These are phyloP conservation scores for Neonectria coccinea DNA, from an alignment of 2,329 filamentous ascomycete species.

Conservation along the genomic window DNA sequence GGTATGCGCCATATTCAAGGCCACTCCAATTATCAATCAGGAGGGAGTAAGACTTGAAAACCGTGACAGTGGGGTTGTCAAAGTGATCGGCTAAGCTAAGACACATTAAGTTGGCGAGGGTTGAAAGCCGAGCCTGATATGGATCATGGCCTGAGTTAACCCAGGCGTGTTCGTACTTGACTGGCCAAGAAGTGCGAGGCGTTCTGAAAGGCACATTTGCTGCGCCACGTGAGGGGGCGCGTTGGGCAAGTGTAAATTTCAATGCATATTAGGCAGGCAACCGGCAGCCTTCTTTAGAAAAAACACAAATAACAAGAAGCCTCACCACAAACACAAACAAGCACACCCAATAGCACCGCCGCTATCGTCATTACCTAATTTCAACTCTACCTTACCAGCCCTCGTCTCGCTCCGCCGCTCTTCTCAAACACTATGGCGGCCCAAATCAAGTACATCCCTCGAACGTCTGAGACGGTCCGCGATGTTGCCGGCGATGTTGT, in stretches of 20 bases:
- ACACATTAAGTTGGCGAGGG: no score
- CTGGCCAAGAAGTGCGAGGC: neutral
- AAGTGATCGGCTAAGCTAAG: no score
- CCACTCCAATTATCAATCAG: no score
- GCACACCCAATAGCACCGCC: neutral
- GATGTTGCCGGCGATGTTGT: slow-evolving; percentile 36
- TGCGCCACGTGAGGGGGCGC: neutral
- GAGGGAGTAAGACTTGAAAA: no score
- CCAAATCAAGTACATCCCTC: neutral
- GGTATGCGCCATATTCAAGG: no score
- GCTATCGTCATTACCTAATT: neutral
- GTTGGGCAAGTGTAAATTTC: neutral
- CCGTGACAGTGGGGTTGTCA: no score
- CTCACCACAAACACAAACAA: neutral
- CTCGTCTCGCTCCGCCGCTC: neutral
- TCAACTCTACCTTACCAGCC: no score
- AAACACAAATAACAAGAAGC: neutral
- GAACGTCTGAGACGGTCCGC: slow-evolving; percentile 26
- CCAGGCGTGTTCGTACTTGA: neutral
- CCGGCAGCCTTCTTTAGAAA: neutral
- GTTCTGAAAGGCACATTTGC: neutral
- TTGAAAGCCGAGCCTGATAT: no score
- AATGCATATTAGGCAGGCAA: neutral
- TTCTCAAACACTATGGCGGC: slow-evolving; percentile 19
- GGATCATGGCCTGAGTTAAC: no score